phyloP scores from a whole-genome alignment of 352 stramenopile species.

The Phytophthora kernoviae region DNA sequence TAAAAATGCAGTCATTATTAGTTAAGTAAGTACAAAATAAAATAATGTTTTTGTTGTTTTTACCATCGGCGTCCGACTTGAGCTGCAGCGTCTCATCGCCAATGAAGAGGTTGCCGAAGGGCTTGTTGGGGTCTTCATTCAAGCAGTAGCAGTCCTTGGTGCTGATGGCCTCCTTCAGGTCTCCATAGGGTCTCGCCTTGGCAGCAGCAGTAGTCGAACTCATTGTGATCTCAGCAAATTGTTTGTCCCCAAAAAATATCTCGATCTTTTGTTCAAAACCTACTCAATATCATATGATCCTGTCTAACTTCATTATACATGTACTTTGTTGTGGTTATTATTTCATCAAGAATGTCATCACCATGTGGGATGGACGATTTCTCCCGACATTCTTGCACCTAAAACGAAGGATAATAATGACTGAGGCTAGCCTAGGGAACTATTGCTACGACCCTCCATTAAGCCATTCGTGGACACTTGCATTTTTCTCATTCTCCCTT shows the following conservation, averaged over 20 bases:
- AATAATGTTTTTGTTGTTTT: not conserved
- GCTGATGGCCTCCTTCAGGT: conserved; percentile 68
- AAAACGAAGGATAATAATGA: too few species aligned
- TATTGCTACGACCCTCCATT: too few species aligned
- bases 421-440: too few species aligned
- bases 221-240: conserved; percentile 16
- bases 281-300: not conserved
- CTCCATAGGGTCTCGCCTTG: conserved; percentile 53
- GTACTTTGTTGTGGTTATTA: too few species aligned
- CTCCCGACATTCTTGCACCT: too few species aligned
- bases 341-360: too few species aligned
- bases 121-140: conserved; percentile 75
- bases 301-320: too few species aligned
- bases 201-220: conserved; percentile 38
- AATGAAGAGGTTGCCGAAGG: conserved; percentile 80
- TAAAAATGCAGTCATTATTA: conserved; percentile 6
- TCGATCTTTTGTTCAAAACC: not conserved
- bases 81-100: conserved; percentile 77
- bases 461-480: too few species aligned
- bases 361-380: too few species aligned
- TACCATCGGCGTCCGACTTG: conserved; percentile 80
- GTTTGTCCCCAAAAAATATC: not conserved
- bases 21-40: conserved; percentile 5
- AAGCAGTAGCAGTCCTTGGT: conserved; percentile 75
- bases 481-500: too few species aligned